Conservation (phyloP, 768 basidiomycete species). For the Tephrocybe sp. region DNA sequence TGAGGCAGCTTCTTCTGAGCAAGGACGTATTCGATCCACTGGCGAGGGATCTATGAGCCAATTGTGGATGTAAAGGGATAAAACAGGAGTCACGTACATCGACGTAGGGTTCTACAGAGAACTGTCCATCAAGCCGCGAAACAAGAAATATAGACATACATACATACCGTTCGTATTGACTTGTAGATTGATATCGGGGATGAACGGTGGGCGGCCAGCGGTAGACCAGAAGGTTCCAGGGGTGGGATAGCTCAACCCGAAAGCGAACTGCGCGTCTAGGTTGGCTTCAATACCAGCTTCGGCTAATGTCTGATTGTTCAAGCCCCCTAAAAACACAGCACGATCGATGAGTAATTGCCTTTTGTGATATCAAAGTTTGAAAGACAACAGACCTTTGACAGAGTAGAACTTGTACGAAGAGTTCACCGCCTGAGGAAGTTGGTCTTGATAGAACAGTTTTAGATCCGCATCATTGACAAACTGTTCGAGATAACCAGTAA, state of each 20-base stretch:
- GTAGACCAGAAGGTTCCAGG: slow-evolving; percentile 59
- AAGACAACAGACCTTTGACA: slow-evolving; percentile 41
- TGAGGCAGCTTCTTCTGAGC: slow-evolving; percentile 43
- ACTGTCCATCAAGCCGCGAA: background rate
- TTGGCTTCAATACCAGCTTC: slow-evolving; percentile 61
- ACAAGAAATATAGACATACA: background rate
- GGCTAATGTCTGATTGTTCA: slow-evolving; percentile 48
- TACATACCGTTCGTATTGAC: slow-evolving; percentile 33
- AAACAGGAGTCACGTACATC: too few species aligned
- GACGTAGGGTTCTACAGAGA: slow-evolving; percentile 25
- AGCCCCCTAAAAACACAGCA: slow-evolving; percentile 38
- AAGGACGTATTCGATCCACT: slow-evolving; percentile 59
- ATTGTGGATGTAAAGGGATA: slow-evolving; percentile 1
- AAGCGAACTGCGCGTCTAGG: slow-evolving; percentile 60
- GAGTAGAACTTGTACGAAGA: slow-evolving; percentile 50
- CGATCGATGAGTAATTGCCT: background rate
- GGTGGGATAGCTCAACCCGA: slow-evolving; percentile 58
- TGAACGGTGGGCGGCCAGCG: slow-evolving; percentile 55
- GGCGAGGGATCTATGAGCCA: slow-evolving; percentile 14
- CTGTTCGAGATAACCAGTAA: slow-evolving; percentile 50
- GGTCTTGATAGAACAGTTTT: slow-evolving; percentile 42
- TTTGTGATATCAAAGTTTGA: background rate
- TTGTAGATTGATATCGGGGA: slow-evolving; percentile 38
- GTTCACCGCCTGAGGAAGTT: slow-evolving; percentile 43
- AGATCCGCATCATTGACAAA: slow-evolving; percentile 50